A percentile compares a stretch with the other conserved stretches of the same genome.
Evolutionary conservation across 306 rosid genomes (phyloP).

Genomic region (Morella rubra): DNA sequence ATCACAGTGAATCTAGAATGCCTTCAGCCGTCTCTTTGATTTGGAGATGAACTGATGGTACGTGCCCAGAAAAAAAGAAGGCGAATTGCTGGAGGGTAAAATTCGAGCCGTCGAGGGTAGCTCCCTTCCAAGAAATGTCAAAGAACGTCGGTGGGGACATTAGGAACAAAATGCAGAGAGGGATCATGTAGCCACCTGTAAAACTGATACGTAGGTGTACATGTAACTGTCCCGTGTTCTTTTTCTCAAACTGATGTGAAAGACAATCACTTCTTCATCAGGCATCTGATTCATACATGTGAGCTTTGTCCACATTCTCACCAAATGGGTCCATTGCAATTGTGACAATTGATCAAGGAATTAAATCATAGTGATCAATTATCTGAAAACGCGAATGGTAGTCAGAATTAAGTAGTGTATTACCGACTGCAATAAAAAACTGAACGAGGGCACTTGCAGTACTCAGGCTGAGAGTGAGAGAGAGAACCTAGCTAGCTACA

Average conservation of each 20-base stretch:
- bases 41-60: neutral
- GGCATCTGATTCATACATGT: neutral
- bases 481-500: too few relatives aligned
- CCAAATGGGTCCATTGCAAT: too few relatives aligned
- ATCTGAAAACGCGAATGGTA: neutral
- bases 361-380: neutral
- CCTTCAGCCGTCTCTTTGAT: neutral
- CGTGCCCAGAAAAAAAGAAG: too few relatives aligned
- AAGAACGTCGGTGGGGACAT: slow-evolving; percentile 32
- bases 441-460: neutral
- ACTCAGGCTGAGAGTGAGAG: too few relatives aligned
- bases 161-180: slow-evolving; percentile 28
- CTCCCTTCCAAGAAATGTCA: slow-evolving; percentile 37
- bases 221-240: slow-evolving; percentile 19
- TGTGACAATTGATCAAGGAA: neutral
- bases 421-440: neutral
- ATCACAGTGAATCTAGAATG: too few relatives aligned
- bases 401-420: neutral
- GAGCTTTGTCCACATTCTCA: neutral
- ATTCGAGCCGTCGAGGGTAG: slow-evolving; percentile 14
- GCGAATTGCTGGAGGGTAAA: neutral
- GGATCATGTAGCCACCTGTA: slow-evolving; percentile 28
- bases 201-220: slow-evolving; percentile 1
- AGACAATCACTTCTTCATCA: slow-evolving; percentile 18
- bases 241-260: slow-evolving; percentile 12